Evolutionary conservation across 2,329 filamentous ascomycete genomes (phyloP).

Genomic region (Exutisphaerella laricina): DNA sequence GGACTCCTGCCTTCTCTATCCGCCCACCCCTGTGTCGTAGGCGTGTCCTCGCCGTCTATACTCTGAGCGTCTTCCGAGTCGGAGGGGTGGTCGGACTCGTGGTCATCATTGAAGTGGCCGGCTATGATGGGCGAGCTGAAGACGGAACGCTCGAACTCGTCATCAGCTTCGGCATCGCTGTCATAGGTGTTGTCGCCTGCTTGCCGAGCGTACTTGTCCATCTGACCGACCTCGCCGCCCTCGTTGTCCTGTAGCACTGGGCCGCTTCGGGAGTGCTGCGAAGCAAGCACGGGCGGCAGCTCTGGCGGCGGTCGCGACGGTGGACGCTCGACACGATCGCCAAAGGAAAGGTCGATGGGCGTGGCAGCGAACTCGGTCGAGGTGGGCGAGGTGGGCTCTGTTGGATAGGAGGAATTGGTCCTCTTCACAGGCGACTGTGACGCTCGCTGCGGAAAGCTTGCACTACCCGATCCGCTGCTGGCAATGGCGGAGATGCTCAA

Average conservation of each 20-base stretch:
- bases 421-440: conserved; percentile 16
- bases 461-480: neutral
- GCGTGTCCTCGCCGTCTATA: conserved; percentile 60
- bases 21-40: conserved; percentile 53
- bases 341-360: conserved; percentile 31
- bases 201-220: conserved; percentile 32
- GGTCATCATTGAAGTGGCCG: conserved; percentile 54
- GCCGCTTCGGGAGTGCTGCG: conserved; percentile 14
- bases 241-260: conserved; percentile 12
- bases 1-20: conserved; percentile 48
- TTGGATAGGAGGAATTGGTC: conserved; percentile 13
- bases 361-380: conserved; percentile 30
- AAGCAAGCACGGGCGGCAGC: conserved; percentile 11
- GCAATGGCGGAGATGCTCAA: conserved; percentile 3
- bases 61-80: conserved; percentile 35
- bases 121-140: conserved; percentile 61
- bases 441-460: neutral
- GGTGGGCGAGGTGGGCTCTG: conserved; percentile 21
- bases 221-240: conserved; percentile 12
- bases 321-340: conserved; percentile 7
- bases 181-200: conserved; percentile 52
- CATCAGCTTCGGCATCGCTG: conserved; percentile 72
- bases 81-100: conserved; percentile 62
- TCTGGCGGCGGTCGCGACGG: conserved; percentile 12
- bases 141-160: conserved; percentile 71